Evolutionary conservation across 2,329 filamentous ascomycete genomes (phyloP).

Genomic region (Rugonectria rugulosa): DNA sequence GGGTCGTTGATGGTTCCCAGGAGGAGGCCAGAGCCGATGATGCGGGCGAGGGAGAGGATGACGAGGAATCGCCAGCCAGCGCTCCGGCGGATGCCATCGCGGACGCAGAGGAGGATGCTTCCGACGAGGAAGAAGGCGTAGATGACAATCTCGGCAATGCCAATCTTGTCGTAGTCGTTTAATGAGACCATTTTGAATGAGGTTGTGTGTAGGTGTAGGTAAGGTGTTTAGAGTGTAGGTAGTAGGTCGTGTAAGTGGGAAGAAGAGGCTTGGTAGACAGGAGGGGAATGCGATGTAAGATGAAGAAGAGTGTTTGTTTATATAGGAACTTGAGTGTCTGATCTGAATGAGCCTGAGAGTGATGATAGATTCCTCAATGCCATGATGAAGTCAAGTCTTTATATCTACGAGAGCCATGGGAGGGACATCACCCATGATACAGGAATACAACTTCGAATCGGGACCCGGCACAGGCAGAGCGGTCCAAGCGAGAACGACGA

Average conservation of each 20-base stretch:
- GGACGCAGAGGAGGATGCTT: slow-evolving; percentile 53
- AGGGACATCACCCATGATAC: too few relatives aligned
- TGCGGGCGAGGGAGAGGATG: slow-evolving; percentile 64
- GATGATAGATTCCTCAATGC: not conserved
- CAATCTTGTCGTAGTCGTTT: slow-evolving; percentile 41
- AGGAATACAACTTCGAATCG: not conserved
- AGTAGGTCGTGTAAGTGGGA: not conserved
- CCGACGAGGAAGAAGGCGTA: slow-evolving; percentile 40
- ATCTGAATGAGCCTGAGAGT: not conserved
- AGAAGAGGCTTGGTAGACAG: not conserved
- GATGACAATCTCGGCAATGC: slow-evolving; percentile 43
- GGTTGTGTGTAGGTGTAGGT: not conserved
- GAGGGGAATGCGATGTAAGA: not conserved
- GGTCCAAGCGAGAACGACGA: not conserved
- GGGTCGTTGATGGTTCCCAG: slow-evolving; percentile 57
- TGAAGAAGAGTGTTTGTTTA: not conserved
- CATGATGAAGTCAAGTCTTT: not conserved
- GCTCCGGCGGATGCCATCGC: slow-evolving; percentile 61
- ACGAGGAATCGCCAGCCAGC: slow-evolving; percentile 68
- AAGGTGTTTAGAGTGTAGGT: not conserved
- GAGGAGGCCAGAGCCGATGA: slow-evolving; percentile 60
- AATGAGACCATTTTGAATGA: slow-evolving; percentile 32
- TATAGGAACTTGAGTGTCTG: not conserved
- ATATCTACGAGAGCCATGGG: not conserved
- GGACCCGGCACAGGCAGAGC: slow-evolving; percentile 10